Evolutionary conservation across 257 asterid species (phyloP).

Genomic region (Nicotiana paniculata): DNA sequence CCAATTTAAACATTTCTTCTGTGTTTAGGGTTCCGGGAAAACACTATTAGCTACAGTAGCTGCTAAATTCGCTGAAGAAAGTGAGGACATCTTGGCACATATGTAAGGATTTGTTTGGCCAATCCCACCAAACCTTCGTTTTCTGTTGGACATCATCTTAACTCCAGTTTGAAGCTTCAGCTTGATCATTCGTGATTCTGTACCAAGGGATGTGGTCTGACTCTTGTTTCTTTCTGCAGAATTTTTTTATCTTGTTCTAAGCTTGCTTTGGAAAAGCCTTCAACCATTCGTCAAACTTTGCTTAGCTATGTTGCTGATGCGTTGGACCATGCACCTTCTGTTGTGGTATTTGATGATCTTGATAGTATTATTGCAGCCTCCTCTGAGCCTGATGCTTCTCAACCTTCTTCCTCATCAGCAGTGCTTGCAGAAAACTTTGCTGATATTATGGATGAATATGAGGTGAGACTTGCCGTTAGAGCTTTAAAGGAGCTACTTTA

Average conservation of each 20-base stretch:
- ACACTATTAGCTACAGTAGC: conserved; percentile 68
- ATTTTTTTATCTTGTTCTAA: conserved; percentile 69
- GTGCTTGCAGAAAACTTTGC: conserved; percentile 62
- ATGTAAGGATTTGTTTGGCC: conserved; percentile 31
- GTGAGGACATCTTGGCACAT: conserved; percentile 73
- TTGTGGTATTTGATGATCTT: conserved; percentile 87
- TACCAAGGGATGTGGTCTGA: neutral
- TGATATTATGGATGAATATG: conserved; percentile 87
- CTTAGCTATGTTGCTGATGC: conserved; percentile 70
- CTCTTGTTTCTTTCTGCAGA: conserved; percentile 34
- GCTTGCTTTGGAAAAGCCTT: conserved; percentile 79
- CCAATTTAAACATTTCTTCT: conserved; percentile 5
- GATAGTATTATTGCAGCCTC: conserved; percentile 76
- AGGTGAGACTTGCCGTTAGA: conserved; percentile 34
- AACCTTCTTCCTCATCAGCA: conserved; percentile 54
- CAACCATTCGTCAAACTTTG: conserved; percentile 57
- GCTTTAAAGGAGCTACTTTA: neutral
- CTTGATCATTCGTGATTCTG: neutral
- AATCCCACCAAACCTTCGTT: neutral
- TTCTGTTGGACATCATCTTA: conserved; percentile 4
- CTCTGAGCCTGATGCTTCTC: conserved; percentile 77
- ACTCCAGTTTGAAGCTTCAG: conserved; percentile 3
- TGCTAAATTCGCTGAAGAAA: conserved; percentile 66
- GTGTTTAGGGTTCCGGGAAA: conserved; percentile 75
- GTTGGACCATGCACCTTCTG: conserved; percentile 83